These are phyloP conservation scores for Colletotrichum sp. DNA, from an alignment of 2,329 filamentous ascomycete species.

Conservation along the genomic window DNA sequence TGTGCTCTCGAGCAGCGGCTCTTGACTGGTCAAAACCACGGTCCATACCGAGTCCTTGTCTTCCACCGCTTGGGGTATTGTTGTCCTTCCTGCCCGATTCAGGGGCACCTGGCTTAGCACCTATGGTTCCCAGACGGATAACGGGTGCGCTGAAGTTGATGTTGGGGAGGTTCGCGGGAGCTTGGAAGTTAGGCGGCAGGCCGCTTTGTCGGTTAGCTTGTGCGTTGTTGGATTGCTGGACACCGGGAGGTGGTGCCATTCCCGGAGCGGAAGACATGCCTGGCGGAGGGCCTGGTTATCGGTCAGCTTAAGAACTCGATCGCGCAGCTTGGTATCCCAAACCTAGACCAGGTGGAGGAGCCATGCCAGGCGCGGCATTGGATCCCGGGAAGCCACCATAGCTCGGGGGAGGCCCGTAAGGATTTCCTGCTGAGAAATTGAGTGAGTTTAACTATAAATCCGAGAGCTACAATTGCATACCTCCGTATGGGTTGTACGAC, in stretches of 20 bases:
- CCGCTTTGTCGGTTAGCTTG: conserved; percentile 81
- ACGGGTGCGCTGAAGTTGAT: conserved; percentile 98
- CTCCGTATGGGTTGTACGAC: conserved; percentile 67
- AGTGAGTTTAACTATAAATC: conserved; percentile 19
- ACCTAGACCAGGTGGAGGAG: conserved; percentile 84
- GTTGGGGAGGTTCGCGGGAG: conserved; percentile 89
- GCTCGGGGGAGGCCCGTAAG: conserved; percentile 76
- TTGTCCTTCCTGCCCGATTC: conserved; percentile 49
- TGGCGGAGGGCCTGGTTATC: conserved; percentile 69
- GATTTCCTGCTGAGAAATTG: conserved; percentile 38
- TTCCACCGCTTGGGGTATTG: conserved; percentile 37
- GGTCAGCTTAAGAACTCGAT: conserved; percentile 11
- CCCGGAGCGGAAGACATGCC: conserved; percentile 83
- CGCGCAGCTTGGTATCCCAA: conserved; percentile 33
- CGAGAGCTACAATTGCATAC: conserved; percentile 33
- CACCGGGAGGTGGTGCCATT: conserved; percentile 77
- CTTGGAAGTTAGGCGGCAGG: conserved; percentile 84
- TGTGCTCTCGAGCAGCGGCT: conserved; percentile 68
- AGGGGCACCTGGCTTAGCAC: conserved; percentile 61
- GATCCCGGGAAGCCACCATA: conserved; percentile 73
- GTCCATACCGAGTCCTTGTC: conserved; percentile 63
- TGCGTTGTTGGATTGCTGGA: conserved; percentile 74
- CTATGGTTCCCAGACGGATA: conserved; percentile 85
- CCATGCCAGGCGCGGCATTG: conserved; percentile 68
- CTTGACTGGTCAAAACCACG: conserved; percentile 70